Evolutionary conservation across 169 alveolate species (phyloP).

Genomic region (Plasmodium cynomolgi): DNA sequence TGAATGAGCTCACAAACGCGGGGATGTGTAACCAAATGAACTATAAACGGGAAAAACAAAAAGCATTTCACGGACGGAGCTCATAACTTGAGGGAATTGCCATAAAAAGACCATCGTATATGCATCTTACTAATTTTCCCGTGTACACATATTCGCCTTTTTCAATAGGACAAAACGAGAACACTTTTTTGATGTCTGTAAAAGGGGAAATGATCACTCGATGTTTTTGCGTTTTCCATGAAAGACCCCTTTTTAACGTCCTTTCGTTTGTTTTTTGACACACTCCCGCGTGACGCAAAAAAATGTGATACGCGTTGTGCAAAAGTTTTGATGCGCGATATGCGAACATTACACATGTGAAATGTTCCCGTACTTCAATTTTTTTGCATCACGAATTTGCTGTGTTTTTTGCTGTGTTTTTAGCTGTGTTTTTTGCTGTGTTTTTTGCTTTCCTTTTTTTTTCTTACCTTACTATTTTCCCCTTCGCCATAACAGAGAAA

Average conservation of each 20-base stretch:
- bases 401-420: not conserved
- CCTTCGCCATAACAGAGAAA: not conserved
- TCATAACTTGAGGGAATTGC: not conserved
- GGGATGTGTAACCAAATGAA: not conserved
- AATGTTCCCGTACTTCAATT: not conserved
- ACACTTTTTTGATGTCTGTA: not conserved
- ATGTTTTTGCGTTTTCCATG: not conserved
- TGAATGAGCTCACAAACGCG: not conserved
- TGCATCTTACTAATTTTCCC: not conserved
- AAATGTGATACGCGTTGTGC: not conserved
- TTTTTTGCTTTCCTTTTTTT: not conserved
- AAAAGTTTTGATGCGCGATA: constrained; percentile 7
- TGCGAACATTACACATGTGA: constrained; percentile 4
- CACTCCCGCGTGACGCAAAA: not conserved
- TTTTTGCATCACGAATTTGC: not conserved
- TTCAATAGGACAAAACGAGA: not conserved
- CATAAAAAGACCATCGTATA: not conserved
- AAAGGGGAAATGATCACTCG: not conserved
- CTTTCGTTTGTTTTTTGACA: not conserved
- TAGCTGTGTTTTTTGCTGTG: not conserved
- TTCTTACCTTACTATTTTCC: not conserved
- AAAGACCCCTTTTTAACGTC: constrained; percentile 1
- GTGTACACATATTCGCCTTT: not conserved
- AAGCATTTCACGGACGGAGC: not conserved
- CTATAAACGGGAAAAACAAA: not conserved